Conservation (phyloP, 495 filamentous ascomycete genomes). For the Hypoxylon intermedium region DNA sequence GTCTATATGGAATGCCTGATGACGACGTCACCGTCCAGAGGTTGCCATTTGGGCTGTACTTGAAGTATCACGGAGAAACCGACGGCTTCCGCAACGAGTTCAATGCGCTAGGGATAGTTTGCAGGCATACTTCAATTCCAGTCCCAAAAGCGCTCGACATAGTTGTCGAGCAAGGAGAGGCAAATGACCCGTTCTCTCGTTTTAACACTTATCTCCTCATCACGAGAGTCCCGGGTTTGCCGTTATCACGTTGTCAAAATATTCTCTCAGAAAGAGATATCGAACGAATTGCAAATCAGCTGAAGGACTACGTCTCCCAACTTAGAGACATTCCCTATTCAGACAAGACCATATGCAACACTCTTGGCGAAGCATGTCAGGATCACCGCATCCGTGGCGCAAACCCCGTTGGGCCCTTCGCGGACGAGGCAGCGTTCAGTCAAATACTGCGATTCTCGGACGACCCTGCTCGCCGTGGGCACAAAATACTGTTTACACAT, state of each 20-base stretch:
- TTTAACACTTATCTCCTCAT: conserved; percentile 30
- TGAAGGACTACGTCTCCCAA: conserved; percentile 40
- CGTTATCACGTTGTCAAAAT: conserved; percentile 30
- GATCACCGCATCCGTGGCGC: conserved; percentile 37
- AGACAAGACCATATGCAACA: conserved; percentile 37
- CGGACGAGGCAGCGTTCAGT: conserved; percentile 45
- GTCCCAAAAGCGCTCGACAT: conserved; percentile 38
- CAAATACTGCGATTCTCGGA: conserved; percentile 38
- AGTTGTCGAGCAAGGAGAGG: conserved; percentile 6
- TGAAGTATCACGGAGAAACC: conserved; percentile 32
- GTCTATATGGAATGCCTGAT: conserved; percentile 28
- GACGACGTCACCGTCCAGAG: conserved; percentile 27
- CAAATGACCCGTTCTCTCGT: conserved; percentile 9
- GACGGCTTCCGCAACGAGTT: conserved; percentile 38
- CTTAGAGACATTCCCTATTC: conserved; percentile 34
- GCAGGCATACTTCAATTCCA: conserved; percentile 38
- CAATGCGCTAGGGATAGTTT: conserved; percentile 41
- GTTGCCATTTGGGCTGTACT: conserved; percentile 46
- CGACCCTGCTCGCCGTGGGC: conserved; percentile 38
- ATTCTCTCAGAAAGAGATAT: conserved; percentile 33
- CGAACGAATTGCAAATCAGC: conserved; percentile 32
- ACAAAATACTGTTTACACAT: conserved; percentile 55
- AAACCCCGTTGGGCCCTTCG: conserved; percentile 42
- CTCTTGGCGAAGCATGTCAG: conserved; percentile 31
- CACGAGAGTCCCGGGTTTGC: conserved; percentile 34